A percentile compares a stretch with the other conserved stretches of the same genome.
phyloP scores from a whole-genome alignment of 495 filamentous ascomycete species.

The Hypoxylon perforatum region DNA sequence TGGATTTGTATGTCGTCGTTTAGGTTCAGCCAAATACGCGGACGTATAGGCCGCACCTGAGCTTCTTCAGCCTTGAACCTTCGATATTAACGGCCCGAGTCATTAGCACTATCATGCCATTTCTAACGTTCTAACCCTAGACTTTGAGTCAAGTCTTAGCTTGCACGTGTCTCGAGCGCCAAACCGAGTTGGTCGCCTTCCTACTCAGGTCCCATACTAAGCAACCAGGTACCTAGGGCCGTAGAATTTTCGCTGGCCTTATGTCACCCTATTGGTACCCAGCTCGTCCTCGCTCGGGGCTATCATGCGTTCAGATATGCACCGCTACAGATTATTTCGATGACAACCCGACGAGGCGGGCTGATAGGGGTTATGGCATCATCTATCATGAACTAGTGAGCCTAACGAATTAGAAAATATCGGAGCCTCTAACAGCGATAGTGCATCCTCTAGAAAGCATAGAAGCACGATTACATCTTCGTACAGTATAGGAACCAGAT shows the following conservation, averaged over 20 bases:
- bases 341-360: slow-evolving; percentile 24
- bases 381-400: no score
- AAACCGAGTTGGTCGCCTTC: slow-evolving; percentile 20
- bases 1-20: slow-evolving; percentile 16
- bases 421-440: not conserved
- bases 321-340: slow-evolving; percentile 27
- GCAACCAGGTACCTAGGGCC: not conserved
- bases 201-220: slow-evolving; percentile 6
- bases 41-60: slow-evolving; percentile 3
- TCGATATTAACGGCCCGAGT: slow-evolving; percentile 39
- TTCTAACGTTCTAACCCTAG: not conserved
- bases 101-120: slow-evolving; percentile 18
- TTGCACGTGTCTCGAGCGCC: slow-evolving; percentile 26
- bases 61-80: slow-evolving; percentile 5
- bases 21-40: slow-evolving; percentile 12
- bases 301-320: not conserved
- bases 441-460: slow-evolving; percentile 17
- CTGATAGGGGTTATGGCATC: not conserved
- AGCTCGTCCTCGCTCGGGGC: slow-evolving; percentile 14
- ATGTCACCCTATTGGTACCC: slow-evolving; percentile 23
- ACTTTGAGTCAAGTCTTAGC: slow-evolving; percentile 22
- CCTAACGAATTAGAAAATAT: not conserved
- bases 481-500: slow-evolving; percentile 30
- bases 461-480: slow-evolving; percentile 38
- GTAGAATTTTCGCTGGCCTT: slow-evolving; percentile 23